Percentiles rank a stretch among this genome's conserved stretches.
Conservation (phyloP, 2,329 filamentous ascomycete species). For the Chrysoporthe puriensis region DNA sequence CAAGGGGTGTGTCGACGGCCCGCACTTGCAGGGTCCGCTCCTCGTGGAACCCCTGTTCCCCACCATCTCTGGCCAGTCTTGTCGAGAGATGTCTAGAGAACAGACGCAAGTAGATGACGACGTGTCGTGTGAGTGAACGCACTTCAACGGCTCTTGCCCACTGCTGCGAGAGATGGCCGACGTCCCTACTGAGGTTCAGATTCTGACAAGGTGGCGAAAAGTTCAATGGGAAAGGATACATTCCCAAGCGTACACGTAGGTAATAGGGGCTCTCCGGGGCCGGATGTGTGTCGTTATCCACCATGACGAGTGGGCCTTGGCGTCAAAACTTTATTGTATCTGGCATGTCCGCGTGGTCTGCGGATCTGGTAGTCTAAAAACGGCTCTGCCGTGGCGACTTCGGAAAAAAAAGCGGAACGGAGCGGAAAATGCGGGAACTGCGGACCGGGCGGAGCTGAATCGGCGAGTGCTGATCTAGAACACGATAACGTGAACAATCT, state of each 20-base stretch:
- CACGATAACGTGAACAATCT: not conserved
- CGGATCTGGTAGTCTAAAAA: too few relatives aligned
- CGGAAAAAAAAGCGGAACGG: not conserved
- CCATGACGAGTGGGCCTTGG: not conserved
- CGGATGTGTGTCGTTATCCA: too few relatives aligned
- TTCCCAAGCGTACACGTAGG: not conserved
- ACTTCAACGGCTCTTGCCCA: too few relatives aligned
- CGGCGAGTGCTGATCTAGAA: not conserved
- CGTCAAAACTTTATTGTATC: slow-evolving; percentile 5
- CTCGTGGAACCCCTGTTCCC: not conserved
- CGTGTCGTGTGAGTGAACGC: too few relatives aligned
- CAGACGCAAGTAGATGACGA: not conserved
- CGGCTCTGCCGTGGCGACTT: not conserved
- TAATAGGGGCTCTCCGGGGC: too few relatives aligned
- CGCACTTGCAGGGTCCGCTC: not conserved
- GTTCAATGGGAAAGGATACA: not conserved
- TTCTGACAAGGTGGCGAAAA: not conserved
- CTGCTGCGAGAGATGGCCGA: not conserved
- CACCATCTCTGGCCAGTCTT: not conserved
- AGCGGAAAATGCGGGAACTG: not conserved
- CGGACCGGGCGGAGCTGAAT: not conserved
- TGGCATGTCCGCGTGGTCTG: too few relatives aligned
- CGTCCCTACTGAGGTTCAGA: not conserved
- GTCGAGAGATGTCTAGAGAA: not conserved
- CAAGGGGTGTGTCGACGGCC: not conserved